Evolutionary conservation across 164 flowering plant genomes (phyloP).

Genomic region (Stephania japonica): DNA sequence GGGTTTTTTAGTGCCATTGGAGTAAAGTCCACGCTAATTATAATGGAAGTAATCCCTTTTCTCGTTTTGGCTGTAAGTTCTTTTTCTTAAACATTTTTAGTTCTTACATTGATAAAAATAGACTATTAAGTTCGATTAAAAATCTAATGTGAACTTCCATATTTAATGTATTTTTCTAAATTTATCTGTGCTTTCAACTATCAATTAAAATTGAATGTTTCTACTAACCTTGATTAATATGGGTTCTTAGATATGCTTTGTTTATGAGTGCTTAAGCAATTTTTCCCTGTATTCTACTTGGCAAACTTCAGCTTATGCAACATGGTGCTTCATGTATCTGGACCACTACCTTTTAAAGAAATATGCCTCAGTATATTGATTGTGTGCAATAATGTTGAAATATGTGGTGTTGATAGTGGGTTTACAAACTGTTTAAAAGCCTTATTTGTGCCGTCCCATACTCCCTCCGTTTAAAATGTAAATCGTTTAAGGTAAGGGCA

Average conservation of each 20-base stretch:
- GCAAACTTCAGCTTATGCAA: background rate
- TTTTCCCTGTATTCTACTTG: background rate
- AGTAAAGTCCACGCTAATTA: conserved; percentile 92
- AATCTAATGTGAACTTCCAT: background rate
- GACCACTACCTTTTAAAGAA: background rate
- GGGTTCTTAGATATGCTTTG: too few relatives aligned
- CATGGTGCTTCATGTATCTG: background rate
- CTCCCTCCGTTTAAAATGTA: too few relatives aligned
- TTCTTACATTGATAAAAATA: background rate
- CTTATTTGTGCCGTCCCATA: background rate
- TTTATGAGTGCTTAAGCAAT: background rate
- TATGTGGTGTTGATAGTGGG: background rate
- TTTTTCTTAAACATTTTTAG: background rate
- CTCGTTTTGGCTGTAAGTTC: conserved; percentile 96
- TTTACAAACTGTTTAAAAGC: background rate
- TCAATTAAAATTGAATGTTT: too few relatives aligned
- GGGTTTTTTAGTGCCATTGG: conserved; percentile 97
- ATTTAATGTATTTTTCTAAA: background rate
- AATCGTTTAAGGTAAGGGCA: too few relatives aligned
- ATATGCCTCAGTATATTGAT: background rate
- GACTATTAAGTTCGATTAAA: background rate
- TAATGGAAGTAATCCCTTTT: conserved; percentile 98
- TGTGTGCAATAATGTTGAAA: background rate
- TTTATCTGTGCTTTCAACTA: too few relatives aligned
- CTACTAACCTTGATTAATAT: too few relatives aligned